These are phyloP conservation scores for Entamoeba histolytica DNA, from an alignment of 208 protist genomes.

Conservation along the genomic window DNA sequence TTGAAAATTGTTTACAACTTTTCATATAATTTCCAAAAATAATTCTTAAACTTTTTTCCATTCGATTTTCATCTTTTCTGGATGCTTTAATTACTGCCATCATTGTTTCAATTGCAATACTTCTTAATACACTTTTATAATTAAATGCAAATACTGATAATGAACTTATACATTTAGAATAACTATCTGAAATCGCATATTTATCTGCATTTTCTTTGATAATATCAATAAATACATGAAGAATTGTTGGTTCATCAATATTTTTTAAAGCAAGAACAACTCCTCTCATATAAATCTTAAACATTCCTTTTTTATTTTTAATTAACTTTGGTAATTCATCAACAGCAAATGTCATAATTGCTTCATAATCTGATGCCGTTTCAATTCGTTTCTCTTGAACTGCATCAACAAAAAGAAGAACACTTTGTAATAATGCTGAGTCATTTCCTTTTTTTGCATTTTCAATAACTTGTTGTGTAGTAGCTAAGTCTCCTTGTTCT, in stretches of 20 bases:
- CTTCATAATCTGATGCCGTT: background rate
- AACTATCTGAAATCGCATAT: background rate
- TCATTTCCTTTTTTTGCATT: background rate
- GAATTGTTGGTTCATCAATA: background rate
- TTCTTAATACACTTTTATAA: background rate
- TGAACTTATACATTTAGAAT: background rate
- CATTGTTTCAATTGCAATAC: background rate
- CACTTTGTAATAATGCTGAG: background rate
- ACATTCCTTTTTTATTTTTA: background rate
- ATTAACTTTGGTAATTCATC: background rate
- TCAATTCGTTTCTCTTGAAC: background rate
- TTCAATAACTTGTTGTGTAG: background rate
- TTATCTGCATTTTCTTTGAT: background rate
- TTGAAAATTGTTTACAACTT: background rate
- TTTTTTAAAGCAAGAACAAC: background rate
- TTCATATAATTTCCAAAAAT: background rate
- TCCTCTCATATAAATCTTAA: background rate
- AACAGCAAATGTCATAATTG: background rate
- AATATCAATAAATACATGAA: background rate
- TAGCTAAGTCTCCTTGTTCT: background rate
- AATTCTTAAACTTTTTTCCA: background rate
- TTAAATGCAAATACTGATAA: background rate
- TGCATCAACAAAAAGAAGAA: background rate
- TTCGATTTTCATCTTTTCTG: background rate
- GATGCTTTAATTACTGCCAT: background rate